A percentile compares a stretch with the other conserved stretches of the same genome.
Conservation (phyloP, 441 rosid species). For the Populus hybrid region DNA sequence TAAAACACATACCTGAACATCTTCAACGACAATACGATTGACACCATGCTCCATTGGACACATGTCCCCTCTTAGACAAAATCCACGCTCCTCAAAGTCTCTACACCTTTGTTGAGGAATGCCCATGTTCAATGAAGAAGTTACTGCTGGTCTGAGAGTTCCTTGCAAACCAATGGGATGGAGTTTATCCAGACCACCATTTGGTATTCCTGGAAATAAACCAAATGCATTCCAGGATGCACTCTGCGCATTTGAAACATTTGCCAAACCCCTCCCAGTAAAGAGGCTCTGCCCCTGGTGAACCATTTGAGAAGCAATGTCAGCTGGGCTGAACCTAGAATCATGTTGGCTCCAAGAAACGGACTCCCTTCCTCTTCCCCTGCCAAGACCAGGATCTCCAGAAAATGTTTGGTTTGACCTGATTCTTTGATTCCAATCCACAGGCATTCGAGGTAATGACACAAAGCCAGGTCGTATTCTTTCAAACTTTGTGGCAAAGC, state of each 20-base stretch:
- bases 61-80: slow-evolving; percentile 98
- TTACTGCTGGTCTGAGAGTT: slow-evolving; percentile 58
- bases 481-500: slow-evolving; percentile 41
- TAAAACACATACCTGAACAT: slow-evolving; percentile 75
- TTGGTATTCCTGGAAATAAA: slow-evolving; percentile 67
- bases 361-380: slow-evolving; percentile 88
- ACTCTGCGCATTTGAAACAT: slow-evolving; percentile 57
- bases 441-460: slow-evolving; percentile 41
- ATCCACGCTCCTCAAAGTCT: slow-evolving; percentile 99
- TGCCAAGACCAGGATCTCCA: slow-evolving; percentile 64
- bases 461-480: slow-evolving; percentile 49
- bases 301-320: slow-evolving; percentile 77
- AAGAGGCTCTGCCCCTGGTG: slow-evolving; percentile 53
- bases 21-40: slow-evolving; percentile 95
- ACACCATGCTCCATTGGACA: slow-evolving; percentile 99
- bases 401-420: slow-evolving; percentile 49
- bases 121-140: slow-evolving; percentile 61
- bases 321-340: slow-evolving; percentile 61
- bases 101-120: slow-evolving; percentile 87
- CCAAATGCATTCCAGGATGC: slow-evolving; percentile 86
- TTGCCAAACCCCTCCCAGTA: slow-evolving; percentile 72
- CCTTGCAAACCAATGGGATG: slow-evolving; percentile 77
- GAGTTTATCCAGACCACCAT: slow-evolving; percentile 74
- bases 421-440: slow-evolving; percentile 56
- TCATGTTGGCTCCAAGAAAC: slow-evolving; percentile 72